A percentile compares a stretch with the other conserved stretches of the same genome.
phyloP scores from a whole-genome alignment of 768 basidiomycete species.

The Austroboletus eburneus region DNA sequence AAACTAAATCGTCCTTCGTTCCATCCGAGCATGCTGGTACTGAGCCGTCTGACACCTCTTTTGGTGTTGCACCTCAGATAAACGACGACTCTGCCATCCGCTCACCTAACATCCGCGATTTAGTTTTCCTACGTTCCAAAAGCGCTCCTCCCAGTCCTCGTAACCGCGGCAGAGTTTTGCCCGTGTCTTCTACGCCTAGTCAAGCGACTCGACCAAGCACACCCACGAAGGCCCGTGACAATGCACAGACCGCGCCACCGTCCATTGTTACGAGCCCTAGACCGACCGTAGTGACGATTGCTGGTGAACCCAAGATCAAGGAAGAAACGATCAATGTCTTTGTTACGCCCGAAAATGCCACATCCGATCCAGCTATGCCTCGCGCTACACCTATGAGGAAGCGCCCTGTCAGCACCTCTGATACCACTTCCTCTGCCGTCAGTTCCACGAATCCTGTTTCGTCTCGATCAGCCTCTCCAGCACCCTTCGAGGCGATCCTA shows the following conservation, averaged over 20 bases:
- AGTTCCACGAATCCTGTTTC: slow-evolving; percentile 9
- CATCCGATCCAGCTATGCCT: neutral
- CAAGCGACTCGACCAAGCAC: slow-evolving; percentile 1
- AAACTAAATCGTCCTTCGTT: slow-evolving; percentile 44
- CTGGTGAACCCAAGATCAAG: slow-evolving; percentile 4
- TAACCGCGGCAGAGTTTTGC: slow-evolving; percentile 13
- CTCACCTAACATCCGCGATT: slow-evolving; percentile 42
- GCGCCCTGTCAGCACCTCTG: slow-evolving; percentile 12
- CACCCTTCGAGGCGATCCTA: slow-evolving; percentile 61
- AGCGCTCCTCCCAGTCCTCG: slow-evolving; percentile 58
- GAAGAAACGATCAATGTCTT: neutral
- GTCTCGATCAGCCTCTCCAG: slow-evolving; percentile 43
- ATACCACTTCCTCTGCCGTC: slow-evolving; percentile 9
- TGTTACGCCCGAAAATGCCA: neutral
- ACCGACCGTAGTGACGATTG: neutral
- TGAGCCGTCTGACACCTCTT: slow-evolving; percentile 22
- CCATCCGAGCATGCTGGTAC: slow-evolving; percentile 29
- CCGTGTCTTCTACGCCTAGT: slow-evolving; percentile 4
- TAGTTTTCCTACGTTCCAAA: slow-evolving; percentile 50
- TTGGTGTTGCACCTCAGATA: slow-evolving; percentile 5
- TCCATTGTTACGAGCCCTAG: neutral
- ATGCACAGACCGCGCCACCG: neutral
- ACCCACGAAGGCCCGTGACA: neutral
- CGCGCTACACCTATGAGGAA: slow-evolving; percentile 13
- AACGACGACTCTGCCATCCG: slow-evolving; percentile 26